A percentile compares a stretch with the other conserved stretches of the same genome.
Conservation (phyloP, 2,329 filamentous ascomycete genomes). For the Colletotrichum agaves region DNA sequence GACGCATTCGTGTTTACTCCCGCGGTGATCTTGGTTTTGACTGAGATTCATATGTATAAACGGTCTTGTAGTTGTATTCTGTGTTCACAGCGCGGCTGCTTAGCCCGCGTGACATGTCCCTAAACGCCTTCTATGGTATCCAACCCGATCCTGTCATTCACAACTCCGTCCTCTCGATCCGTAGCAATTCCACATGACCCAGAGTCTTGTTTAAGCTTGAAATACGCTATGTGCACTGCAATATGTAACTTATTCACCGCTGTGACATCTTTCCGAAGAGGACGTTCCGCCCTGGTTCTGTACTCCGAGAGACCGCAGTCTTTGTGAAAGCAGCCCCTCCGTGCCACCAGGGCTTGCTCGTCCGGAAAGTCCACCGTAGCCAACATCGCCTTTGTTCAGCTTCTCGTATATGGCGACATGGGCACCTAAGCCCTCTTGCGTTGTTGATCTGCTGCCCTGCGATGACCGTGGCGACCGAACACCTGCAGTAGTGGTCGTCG, state of each 20-base stretch:
- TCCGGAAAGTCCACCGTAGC: constrained; percentile 64
- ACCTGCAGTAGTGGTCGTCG: constrained; percentile 36
- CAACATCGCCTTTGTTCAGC: constrained; percentile 71
- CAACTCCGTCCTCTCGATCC: neutral
- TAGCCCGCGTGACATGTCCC: neutral
- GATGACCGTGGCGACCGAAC: constrained; percentile 43
- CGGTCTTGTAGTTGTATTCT: neutral
- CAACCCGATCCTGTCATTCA: neutral
- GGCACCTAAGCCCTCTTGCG: constrained; percentile 48
- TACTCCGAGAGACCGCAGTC: constrained; percentile 71
- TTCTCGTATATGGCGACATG: constrained; percentile 67
- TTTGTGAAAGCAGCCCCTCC: constrained; percentile 77
- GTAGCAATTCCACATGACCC: neutral
- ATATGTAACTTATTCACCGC: neutral
- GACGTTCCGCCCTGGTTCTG: constrained; percentile 40
- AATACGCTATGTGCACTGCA: constrained; percentile 6
- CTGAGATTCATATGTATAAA: neutral
- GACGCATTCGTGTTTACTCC: neutral
- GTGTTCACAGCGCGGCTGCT: neutral
- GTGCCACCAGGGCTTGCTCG: constrained; percentile 56
- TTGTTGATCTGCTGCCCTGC: constrained; percentile 48
- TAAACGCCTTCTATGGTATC: constrained; percentile 11
- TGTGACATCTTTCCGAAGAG: neutral
- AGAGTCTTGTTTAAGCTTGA: neutral
- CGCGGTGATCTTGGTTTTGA: too few relatives aligned